A percentile compares a stretch with the other conserved stretches of the same genome.
phyloP scores from a whole-genome alignment of 441 rosid genomes.

The Bruguiera hainesii region DNA sequence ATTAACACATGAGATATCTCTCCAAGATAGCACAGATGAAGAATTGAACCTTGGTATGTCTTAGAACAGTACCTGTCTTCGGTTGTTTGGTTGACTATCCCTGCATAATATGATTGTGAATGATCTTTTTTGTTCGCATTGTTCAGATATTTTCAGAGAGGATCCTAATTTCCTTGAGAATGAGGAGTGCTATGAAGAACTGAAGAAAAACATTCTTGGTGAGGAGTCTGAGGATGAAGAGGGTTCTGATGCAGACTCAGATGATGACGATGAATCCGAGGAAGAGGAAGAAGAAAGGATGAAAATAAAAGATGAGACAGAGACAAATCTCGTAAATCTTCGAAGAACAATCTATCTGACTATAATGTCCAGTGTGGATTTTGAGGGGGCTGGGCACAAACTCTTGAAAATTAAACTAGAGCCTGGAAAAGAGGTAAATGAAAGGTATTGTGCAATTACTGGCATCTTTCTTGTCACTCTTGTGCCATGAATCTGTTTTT shows the following conservation, averaged over 20 bases:
- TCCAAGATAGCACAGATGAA: slow-evolving; percentile 54
- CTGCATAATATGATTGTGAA: neutral
- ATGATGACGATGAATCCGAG: slow-evolving; percentile 43
- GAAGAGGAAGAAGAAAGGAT: slow-evolving; percentile 68
- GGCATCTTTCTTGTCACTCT: neutral
- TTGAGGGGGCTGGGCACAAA: slow-evolving; percentile 94
- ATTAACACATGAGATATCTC: slow-evolving; percentile 63
- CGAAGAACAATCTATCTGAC: slow-evolving; percentile 85
- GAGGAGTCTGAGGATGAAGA: slow-evolving; percentile 72
- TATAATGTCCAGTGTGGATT: slow-evolving; percentile 88
- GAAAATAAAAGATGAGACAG: slow-evolving; percentile 77
- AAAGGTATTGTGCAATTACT: neutral
- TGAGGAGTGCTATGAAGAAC: slow-evolving; percentile 72
- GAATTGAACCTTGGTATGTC: slow-evolving; percentile 68
- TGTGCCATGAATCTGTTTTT: neutral
- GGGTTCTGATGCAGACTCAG: slow-evolving; percentile 53
- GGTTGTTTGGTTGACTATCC: neutral
- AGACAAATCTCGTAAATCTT: slow-evolving; percentile 75
- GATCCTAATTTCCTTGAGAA: slow-evolving; percentile 73
- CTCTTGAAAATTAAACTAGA: slow-evolving; percentile 78
- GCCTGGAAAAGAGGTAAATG: slow-evolving; percentile 76
- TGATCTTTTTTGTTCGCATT: slow-evolving; percentile 4
- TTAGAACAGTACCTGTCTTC: slow-evolving; percentile 14
- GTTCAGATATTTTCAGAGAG: slow-evolving; percentile 66
- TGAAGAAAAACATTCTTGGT: slow-evolving; percentile 73